Evolutionary conservation across 257 asterid species (phyloP).

Genomic region (Sherardia arvensis): DNA sequence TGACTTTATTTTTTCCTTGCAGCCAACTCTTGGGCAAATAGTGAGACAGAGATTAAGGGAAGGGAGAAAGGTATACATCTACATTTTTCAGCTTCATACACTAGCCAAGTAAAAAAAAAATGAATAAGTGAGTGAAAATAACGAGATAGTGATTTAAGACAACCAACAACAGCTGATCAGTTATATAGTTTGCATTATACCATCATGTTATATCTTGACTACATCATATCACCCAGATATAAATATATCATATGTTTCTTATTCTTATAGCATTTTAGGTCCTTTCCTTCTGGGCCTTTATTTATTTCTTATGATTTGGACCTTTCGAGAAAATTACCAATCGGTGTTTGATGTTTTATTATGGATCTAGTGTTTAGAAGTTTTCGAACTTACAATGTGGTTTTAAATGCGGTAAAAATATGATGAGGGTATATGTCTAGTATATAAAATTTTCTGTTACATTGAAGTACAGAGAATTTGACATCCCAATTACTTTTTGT

Average conservation of each 20-base stretch:
- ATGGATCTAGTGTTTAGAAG: not conserved
- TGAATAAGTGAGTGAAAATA: not conserved
- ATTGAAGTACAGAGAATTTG: not conserved
- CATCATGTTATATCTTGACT: not conserved
- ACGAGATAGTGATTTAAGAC: not conserved
- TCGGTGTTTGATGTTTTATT: not conserved
- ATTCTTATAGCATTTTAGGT: not conserved
- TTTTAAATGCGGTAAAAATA: not conserved
- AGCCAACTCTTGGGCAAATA: slow-evolving; percentile 81
- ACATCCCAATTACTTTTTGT: not conserved
- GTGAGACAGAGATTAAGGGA: slow-evolving; percentile 77
- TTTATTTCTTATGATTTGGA: not conserved
- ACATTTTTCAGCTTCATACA: not conserved
- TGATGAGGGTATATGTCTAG: not conserved
- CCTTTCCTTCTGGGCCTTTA: not conserved
- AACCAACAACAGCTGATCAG: not conserved
- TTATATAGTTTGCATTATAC: too few relatives aligned
- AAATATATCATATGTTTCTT: too few relatives aligned
- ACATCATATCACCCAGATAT: not conserved
- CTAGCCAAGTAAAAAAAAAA: not conserved
- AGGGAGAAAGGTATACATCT: slow-evolving; percentile 75
- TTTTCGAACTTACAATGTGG: not conserved
- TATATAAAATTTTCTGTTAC: not conserved
- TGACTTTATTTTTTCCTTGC: slow-evolving; percentile 13
- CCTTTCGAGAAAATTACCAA: not conserved